Conservation (phyloP, 139 green algal species). For the Volvox africanus region DNA sequence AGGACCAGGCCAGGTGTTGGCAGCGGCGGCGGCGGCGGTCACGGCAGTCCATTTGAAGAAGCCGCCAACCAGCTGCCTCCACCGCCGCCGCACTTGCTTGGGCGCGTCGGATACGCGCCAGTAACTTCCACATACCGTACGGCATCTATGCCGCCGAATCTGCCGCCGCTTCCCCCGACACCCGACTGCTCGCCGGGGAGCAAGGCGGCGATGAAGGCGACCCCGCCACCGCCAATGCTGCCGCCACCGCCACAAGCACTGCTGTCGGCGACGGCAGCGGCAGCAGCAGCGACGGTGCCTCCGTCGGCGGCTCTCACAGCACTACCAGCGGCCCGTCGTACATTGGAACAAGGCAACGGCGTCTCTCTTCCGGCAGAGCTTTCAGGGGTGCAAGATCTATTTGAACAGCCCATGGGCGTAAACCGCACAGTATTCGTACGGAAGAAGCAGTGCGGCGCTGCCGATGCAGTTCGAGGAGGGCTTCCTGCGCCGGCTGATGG, state of each 20-base stretch:
- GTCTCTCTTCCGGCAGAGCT: too few relatives aligned
- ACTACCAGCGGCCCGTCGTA: too few relatives aligned
- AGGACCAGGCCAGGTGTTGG: background rate
- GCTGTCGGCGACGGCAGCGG: background rate
- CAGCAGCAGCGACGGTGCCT: background rate
- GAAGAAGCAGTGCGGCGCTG: background rate
- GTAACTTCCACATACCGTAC: background rate
- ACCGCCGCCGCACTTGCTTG: background rate
- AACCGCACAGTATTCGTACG: too few relatives aligned
- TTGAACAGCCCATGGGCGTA: too few relatives aligned
- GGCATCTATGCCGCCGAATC: conserved; percentile 12
- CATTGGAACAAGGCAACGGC: too few relatives aligned
- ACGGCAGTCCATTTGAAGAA: background rate
- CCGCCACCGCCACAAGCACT: background rate
- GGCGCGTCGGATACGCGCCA: background rate
- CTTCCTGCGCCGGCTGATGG: too few relatives aligned
- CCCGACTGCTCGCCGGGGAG: background rate
- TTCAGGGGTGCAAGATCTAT: too few relatives aligned
- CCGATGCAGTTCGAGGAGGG: too few relatives aligned
- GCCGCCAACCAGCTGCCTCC: background rate
- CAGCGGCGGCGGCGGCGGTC: background rate
- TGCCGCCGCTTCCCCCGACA: conserved; percentile 29
- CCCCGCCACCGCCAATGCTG: too few relatives aligned
- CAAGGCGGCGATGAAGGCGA: background rate
- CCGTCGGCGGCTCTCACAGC: background rate